These are phyloP conservation scores for Dipodascopsis uninucleata DNA, from an alignment of 805 yeast genomes.

Conservation along the genomic window DNA sequence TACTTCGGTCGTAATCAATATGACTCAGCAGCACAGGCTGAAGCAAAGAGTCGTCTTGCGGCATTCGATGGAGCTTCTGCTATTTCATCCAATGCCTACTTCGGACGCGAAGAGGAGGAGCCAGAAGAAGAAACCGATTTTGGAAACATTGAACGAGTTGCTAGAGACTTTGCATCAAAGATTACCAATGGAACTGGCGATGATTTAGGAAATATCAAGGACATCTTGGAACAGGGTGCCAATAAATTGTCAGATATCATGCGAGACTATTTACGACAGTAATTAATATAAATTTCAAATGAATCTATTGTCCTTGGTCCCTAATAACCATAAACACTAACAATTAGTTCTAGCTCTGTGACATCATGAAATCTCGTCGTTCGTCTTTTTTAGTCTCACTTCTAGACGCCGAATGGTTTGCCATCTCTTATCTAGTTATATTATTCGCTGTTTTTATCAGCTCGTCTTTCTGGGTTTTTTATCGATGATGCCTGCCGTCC, in stretches of 20 bases:
- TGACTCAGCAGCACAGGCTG: conserved; percentile 72
- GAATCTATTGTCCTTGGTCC: not conserved
- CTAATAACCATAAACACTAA: too few species aligned
- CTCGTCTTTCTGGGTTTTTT: not conserved
- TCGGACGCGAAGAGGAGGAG: conserved; percentile 72
- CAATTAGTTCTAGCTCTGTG: too few species aligned
- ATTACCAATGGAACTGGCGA: conserved; percentile 77
- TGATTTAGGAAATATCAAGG: conserved; percentile 83
- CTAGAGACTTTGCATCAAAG: conserved; percentile 61
- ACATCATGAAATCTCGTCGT: not conserved
- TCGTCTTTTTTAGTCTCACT: not conserved
- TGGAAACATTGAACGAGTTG: conserved; percentile 54
- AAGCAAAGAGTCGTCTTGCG: conserved; percentile 78
- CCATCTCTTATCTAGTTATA: not conserved
- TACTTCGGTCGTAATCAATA: conserved; percentile 82
- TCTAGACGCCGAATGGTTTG: not conserved
- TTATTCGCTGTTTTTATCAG: not conserved
- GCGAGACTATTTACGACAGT: conserved; percentile 54
- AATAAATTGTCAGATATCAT: conserved; percentile 78
- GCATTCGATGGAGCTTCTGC: conserved; percentile 81
- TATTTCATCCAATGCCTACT: conserved; percentile 87
- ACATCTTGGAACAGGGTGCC: conserved; percentile 92
- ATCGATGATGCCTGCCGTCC: too few species aligned
- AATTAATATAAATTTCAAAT: not conserved
- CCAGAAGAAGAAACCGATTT: conserved; percentile 33